Conservation (phyloP, 2,329 filamentous ascomycete genomes). For the Penicillium rolfsii region DNA sequence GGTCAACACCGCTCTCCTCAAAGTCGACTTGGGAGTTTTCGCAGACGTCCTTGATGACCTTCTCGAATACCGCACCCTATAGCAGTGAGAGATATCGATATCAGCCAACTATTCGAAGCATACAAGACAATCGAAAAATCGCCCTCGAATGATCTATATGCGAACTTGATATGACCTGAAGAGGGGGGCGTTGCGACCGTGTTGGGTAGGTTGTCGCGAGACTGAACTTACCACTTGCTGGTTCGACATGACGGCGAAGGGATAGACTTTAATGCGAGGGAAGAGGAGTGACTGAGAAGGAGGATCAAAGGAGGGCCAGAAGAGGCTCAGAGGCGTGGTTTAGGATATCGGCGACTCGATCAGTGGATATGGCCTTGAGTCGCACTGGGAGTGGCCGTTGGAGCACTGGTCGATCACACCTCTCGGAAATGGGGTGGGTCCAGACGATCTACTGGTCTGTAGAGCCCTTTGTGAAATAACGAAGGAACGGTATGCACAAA, state of each 20-base stretch:
- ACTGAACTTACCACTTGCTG: constrained; percentile 52
- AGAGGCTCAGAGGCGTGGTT: neutral
- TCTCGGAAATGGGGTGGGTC: constrained; percentile 17
- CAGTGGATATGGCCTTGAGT: constrained; percentile 20
- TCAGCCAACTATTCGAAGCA: constrained; percentile 28
- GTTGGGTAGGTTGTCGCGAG: constrained; percentile 25
- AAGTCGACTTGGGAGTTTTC: constrained; percentile 91
- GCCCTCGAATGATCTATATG: neutral
- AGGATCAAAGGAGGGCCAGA: constrained; percentile 4
- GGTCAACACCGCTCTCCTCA: constrained; percentile 92
- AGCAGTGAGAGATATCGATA: constrained; percentile 31
- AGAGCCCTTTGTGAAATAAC: neutral
- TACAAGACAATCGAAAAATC: too few species aligned
- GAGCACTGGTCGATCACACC: constrained; percentile 22
- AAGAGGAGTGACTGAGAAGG: constrained; percentile 24
- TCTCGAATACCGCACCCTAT: constrained; percentile 78
- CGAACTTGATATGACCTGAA: neutral
- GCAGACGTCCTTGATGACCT: constrained; percentile 92
- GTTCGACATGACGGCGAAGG: constrained; percentile 48
- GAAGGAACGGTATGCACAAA: neutral
- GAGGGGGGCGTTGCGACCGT: constrained; percentile 31
- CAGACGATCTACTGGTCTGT: constrained; percentile 6
- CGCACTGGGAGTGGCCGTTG: constrained; percentile 29
- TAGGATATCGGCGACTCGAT: constrained; percentile 1
- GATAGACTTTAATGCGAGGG: neutral